Conservation (phyloP, 495 filamentous ascomycete species). For the Penicillium canescens region DNA sequence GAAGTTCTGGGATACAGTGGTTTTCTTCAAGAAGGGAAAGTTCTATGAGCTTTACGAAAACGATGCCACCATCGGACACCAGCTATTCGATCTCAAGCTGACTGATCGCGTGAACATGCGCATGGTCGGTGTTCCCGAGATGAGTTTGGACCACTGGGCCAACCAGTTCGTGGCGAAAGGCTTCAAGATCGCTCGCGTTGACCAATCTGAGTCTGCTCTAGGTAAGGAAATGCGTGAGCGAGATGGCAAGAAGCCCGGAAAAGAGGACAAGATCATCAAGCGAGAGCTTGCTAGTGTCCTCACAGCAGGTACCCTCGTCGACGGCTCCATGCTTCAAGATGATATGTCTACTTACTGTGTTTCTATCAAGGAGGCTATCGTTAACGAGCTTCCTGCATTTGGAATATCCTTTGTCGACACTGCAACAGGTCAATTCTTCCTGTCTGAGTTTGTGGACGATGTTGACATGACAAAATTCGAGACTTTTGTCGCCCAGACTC, state of each 20-base stretch:
- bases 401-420: slow-evolving; percentile 95
- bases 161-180: slow-evolving; percentile 94
- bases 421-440: slow-evolving; percentile 90
- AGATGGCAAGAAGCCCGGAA: slow-evolving; percentile 58
- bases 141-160: slow-evolving; percentile 87
- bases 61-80: slow-evolving; percentile 95
- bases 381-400: slow-evolving; percentile 78
- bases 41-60: slow-evolving; percentile 99
- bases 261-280: slow-evolving; percentile 87
- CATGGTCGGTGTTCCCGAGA: slow-evolving; percentile 93
- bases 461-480: slow-evolving; percentile 96
- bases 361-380: slow-evolving; percentile 85
- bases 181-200: slow-evolving; percentile 93
- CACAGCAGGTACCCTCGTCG: slow-evolving; percentile 89
- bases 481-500: slow-evolving; percentile 92
- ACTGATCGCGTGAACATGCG: slow-evolving; percentile 99
- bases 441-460: slow-evolving; percentile 91
- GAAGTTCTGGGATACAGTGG: slow-evolving; percentile 94
- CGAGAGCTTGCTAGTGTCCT: slow-evolving; percentile 89
- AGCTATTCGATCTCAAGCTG: slow-evolving; percentile 96
- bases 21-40: slow-evolving; percentile 99
- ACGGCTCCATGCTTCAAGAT: slow-evolving; percentile 95
- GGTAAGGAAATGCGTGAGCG: slow-evolving; percentile 98
- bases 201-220: slow-evolving; percentile 92
- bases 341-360: slow-evolving; percentile 98